Conservation (phyloP, 495 filamentous ascomycete species). For the Neurospora intermedia region DNA sequence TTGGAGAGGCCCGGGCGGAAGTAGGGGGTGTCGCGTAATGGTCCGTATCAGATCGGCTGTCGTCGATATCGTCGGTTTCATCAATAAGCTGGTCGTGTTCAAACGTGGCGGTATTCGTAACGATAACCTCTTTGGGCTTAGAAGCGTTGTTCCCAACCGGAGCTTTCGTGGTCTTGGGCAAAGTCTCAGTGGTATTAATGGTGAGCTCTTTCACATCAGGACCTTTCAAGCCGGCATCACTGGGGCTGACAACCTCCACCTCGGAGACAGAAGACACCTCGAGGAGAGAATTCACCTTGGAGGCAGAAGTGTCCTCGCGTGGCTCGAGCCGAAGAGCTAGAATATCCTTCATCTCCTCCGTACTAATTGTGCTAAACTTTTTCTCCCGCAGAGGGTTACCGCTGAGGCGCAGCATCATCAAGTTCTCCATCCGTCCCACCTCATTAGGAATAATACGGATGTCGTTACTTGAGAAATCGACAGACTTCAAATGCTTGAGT, state of each 20-base stretch:
- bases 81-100: slow-evolving; percentile 1
- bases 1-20: slow-evolving; percentile 35
- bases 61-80: slow-evolving; percentile 25
- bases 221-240: background rate
- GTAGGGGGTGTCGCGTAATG: slow-evolving; percentile 48
- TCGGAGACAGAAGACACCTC: background rate
- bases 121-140: background rate
- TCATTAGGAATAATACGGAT: slow-evolving; percentile 62
- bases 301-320: slow-evolving; percentile 17
- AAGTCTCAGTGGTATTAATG: background rate
- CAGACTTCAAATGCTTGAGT: slow-evolving; percentile 55
- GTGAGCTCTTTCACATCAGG: background rate
- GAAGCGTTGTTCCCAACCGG: background rate
- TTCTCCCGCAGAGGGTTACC: slow-evolving; percentile 84
- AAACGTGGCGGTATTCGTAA: background rate
- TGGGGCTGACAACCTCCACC: background rate
- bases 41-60: slow-evolving; percentile 56
- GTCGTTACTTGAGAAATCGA: slow-evolving; percentile 77
- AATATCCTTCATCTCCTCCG: slow-evolving; percentile 71
- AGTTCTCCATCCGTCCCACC: slow-evolving; percentile 68
- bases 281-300: slow-evolving; percentile 5
- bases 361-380: slow-evolving; percentile 67
- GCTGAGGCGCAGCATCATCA: slow-evolving; percentile 61
- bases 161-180: background rate
- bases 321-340: slow-evolving; percentile 61